Conservation (phyloP, 1,284 basidiomycete species). For the Leccinum fuscescens region DNA sequence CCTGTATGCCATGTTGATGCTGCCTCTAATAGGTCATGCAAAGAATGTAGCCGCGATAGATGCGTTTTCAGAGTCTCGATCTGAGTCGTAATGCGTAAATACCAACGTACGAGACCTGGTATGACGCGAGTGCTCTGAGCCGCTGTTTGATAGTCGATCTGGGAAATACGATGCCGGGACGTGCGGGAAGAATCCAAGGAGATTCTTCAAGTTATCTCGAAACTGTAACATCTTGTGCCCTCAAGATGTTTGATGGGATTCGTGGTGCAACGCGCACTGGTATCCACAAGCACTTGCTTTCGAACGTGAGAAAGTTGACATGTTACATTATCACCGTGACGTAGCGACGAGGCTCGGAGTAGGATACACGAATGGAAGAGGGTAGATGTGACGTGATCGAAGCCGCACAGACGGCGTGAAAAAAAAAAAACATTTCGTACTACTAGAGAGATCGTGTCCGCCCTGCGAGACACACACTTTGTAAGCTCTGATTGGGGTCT, state of each 20-base stretch:
- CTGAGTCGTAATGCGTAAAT: not conserved
- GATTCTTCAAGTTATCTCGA: too few relatives aligned
- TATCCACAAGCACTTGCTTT: not conserved
- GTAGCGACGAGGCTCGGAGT: not conserved
- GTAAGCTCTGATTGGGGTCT: too few relatives aligned
- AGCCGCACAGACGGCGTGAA: not conserved
- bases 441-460: not conserved
- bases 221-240: too few relatives aligned
- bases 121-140: too few relatives aligned
- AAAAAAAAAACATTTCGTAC: not conserved
- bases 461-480: not conserved
- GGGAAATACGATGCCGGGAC: not conserved
- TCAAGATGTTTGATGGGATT: not conserved
- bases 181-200: not conserved
- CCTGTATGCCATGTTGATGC: not conserved
- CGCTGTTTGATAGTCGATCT: not conserved
- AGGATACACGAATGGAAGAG: not conserved
- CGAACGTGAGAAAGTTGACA: not conserved
- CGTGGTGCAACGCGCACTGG: not conserved
- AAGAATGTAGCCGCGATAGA: not conserved
- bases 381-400: not conserved
- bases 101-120: too few relatives aligned
- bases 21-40: not conserved
- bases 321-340: not conserved
- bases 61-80: not conserved